Conservation (phyloP, 108 stramenopile species). For the Cyclotella sp. region DNA sequence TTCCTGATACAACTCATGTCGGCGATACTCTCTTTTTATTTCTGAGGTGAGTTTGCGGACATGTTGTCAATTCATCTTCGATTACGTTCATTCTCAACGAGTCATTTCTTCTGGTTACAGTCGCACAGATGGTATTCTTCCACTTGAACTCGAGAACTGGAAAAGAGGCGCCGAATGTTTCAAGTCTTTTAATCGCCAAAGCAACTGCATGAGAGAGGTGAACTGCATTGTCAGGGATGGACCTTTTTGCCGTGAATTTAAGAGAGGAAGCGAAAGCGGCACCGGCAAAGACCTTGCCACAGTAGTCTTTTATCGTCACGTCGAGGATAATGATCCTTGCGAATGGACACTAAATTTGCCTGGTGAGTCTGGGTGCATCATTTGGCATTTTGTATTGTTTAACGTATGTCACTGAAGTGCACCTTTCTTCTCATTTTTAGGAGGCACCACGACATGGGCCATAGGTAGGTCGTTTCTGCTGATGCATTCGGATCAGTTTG, state of each 20-base stretch:
- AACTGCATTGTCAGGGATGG: slow-evolving; percentile 46
- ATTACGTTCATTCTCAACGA: slow-evolving; percentile 5
- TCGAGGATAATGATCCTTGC: slow-evolving; percentile 45
- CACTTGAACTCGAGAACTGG: slow-evolving; percentile 36
- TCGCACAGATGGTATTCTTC: slow-evolving; percentile 46
- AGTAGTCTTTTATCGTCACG: slow-evolving; percentile 44
- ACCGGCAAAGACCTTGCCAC: slow-evolving; percentile 41
- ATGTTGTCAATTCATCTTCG: background rate
- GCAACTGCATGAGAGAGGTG: slow-evolving; percentile 33
- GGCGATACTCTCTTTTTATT: slow-evolving; percentile 52
- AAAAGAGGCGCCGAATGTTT: slow-evolving; percentile 47
- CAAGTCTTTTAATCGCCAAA: slow-evolving; percentile 44
- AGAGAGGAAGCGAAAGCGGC: slow-evolving; percentile 13
- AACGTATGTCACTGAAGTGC: background rate
- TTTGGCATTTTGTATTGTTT: background rate
- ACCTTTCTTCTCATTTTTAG: background rate
- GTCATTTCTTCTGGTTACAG: background rate
- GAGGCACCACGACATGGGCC: slow-evolving; percentile 43
- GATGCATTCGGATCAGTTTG: background rate
- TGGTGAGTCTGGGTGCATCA: background rate
- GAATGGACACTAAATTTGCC: slow-evolving; percentile 38
- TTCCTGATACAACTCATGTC: slow-evolving; percentile 32
- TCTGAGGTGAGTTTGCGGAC: slow-evolving; percentile 3
- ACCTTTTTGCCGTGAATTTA: slow-evolving; percentile 35
- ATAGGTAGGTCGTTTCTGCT: background rate